Percentiles rank a stretch among this genome's conserved stretches.
Conservation (phyloP, 148 eudicot genomes). For the Silene latifolia region DNA sequence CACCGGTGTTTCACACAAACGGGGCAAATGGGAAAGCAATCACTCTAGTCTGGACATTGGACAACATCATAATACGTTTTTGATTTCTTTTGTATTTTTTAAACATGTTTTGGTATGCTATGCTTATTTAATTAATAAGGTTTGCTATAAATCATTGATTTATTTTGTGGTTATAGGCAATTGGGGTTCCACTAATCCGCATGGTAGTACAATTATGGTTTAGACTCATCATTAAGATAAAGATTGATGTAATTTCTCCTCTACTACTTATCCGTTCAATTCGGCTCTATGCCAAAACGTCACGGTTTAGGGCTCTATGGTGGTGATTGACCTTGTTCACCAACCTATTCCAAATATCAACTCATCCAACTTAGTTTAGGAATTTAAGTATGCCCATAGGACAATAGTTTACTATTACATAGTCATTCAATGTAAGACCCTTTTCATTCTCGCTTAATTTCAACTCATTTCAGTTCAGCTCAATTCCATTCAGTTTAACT, state of each 20-base stretch:
- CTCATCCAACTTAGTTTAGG: background rate
- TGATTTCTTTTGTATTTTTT: background rate
- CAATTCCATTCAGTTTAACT: no score
- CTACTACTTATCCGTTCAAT: background rate
- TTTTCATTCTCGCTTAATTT: no score
- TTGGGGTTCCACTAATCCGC: background rate
- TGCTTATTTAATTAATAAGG: background rate
- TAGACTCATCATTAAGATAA: background rate
- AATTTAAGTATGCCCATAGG: no score
- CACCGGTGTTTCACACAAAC: background rate
- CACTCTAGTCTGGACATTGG: background rate
- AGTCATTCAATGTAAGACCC: no score
- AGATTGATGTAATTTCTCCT: background rate
- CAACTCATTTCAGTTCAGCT: no score
- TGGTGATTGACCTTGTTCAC: constrained; percentile 8
- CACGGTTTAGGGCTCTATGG: constrained; percentile 16
- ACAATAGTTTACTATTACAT: no score
- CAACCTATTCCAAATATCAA: constrained; percentile 7
- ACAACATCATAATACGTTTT: background rate
- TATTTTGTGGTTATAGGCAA: background rate
- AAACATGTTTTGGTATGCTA: background rate
- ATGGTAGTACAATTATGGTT: background rate
- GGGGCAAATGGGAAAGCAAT: background rate
- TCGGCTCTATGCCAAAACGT: background rate
- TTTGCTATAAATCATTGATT: background rate